Evolutionary conservation across 1,284 basidiomycete species (phyloP), one percentile per base, ranked within the genome.

Genomic region (Irpex lacteus): DNA sequence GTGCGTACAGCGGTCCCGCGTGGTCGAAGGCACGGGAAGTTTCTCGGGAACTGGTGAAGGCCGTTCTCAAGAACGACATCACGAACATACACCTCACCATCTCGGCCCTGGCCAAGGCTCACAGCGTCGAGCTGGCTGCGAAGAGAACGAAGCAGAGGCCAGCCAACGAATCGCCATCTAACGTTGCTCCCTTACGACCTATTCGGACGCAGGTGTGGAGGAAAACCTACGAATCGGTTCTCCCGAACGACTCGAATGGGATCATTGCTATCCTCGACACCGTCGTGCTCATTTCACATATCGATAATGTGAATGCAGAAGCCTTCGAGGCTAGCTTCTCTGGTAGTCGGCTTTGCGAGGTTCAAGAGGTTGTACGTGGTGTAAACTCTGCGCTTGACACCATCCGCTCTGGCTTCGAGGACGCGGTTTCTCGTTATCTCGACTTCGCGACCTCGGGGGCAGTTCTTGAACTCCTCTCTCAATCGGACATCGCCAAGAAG

Each of bases 201-300:
- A 76, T 88, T 50, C 83, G 84, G 44, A 80, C 82, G 49, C 83
- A 83, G 55, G 75, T 93, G 34, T 97, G 95, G 95, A 78, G 77
- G 57, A 84, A 82, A 66, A 77, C 86, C 1, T 95, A 91, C 71
- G 79, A 83, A 8, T 78, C 78, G 3, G 72, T 94, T 2, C 80
- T 84, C 52, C 81, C 83, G 11, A 79, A 77, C 38, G 91, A 94
- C 70, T 73, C 77, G 4, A 80, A 84, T 19, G 89, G 83, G 0
- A 78, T 90, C 37, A 81, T 81, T 5, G 77, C 78, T 36, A 73
- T 95, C 36, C 76, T 95, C 53, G 75, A 80, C 18, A 77, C 86
- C 1, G 76, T 90, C 4, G 80, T 89, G 0, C 79, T 79, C 21
- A 82, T 84, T 18, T 82, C 90, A 1, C 89, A 94, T 72, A 73